Percentiles rank a stretch among this genome's conserved stretches.
These are phyloP conservation scores for Cornus suecica DNA, from an alignment of 148 eudicot genomes.

Conservation along the genomic window DNA sequence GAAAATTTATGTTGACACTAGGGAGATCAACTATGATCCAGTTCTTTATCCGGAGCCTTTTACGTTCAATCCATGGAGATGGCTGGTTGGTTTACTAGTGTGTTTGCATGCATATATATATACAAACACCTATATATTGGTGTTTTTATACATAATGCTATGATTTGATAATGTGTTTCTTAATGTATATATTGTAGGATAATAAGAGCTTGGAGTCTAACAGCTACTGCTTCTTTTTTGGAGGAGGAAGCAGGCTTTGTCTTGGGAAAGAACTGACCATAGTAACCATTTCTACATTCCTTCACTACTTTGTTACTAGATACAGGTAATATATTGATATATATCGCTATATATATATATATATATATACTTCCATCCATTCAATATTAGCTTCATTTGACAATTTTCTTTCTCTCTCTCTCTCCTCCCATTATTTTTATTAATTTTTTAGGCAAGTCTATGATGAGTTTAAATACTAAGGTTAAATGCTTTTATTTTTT, in stretches of 20 bases:
- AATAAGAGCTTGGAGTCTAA: constrained; percentile 51
- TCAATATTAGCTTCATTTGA: background rate
- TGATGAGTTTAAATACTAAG: too few relatives aligned
- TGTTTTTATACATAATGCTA: background rate
- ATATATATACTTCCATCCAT: background rate
- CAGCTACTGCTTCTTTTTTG: constrained; percentile 55
- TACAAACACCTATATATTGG: too few relatives aligned
- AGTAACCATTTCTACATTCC: constrained; percentile 59
- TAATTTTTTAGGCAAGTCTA: too few relatives aligned
- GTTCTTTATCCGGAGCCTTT: constrained; percentile 65
- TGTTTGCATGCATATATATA: too few relatives aligned
- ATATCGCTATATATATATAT: too few relatives aligned
- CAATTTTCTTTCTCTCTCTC: too few relatives aligned
- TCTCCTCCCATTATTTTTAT: too few relatives aligned
- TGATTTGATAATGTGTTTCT: background rate
- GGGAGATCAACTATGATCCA: constrained; percentile 83
- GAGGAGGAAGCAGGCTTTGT: constrained; percentile 72
- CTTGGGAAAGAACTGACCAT: constrained; percentile 79
- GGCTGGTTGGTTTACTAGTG: constrained; percentile 56
- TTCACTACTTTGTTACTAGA: constrained; percentile 78
- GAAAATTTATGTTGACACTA: constrained; percentile 81
- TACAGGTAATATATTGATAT: constrained; percentile 45
- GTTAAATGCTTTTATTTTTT: too few relatives aligned
- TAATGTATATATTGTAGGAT: constrained; percentile 34
- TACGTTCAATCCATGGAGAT: constrained; percentile 86